These are phyloP conservation scores for Suhomyces vadensis DNA, from an alignment of 805 yeast genomes.

Conservation along the genomic window DNA sequence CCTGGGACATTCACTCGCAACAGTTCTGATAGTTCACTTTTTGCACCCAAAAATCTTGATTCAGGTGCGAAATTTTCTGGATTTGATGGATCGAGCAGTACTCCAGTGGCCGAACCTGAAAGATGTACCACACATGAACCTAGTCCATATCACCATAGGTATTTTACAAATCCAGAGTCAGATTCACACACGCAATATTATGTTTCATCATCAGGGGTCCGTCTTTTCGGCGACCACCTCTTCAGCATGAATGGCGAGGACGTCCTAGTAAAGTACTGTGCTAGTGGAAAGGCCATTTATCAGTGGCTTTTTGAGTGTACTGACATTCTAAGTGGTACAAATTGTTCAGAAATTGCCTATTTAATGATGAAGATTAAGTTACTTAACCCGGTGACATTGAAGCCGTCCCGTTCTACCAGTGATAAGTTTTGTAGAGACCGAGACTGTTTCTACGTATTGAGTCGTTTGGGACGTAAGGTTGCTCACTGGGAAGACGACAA, in stretches of 20 bases:
- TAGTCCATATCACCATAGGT: conserved; percentile 67
- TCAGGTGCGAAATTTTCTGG: neutral
- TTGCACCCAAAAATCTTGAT: neutral
- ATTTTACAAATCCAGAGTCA: conserved; percentile 86
- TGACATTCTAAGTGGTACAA: conserved; percentile 55
- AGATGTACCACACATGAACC: too few species aligned
- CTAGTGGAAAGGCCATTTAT: conserved; percentile 74
- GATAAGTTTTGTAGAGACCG: conserved; percentile 32
- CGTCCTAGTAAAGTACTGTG: conserved; percentile 42
- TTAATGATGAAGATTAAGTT: conserved; percentile 49
- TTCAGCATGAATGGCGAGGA: conserved; percentile 25
- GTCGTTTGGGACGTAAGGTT: conserved; percentile 42
- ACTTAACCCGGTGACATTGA: conserved; percentile 43
- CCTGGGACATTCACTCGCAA: too few species aligned
- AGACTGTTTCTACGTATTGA: conserved; percentile 45
- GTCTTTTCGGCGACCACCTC: conserved; percentile 50
- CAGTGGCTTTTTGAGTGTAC: conserved; percentile 95
- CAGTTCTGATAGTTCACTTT: too few species aligned
- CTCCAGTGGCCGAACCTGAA: neutral
- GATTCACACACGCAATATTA: conserved; percentile 81
- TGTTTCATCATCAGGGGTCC: conserved; percentile 61
- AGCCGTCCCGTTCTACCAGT: conserved; percentile 34
- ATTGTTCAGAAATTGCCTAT: conserved; percentile 54
- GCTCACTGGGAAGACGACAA: conserved; percentile 31
- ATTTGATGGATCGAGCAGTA: neutral